Evolutionary conservation across 345 rosid species (phyloP).

Genomic region (Acer yangbiense): DNA sequence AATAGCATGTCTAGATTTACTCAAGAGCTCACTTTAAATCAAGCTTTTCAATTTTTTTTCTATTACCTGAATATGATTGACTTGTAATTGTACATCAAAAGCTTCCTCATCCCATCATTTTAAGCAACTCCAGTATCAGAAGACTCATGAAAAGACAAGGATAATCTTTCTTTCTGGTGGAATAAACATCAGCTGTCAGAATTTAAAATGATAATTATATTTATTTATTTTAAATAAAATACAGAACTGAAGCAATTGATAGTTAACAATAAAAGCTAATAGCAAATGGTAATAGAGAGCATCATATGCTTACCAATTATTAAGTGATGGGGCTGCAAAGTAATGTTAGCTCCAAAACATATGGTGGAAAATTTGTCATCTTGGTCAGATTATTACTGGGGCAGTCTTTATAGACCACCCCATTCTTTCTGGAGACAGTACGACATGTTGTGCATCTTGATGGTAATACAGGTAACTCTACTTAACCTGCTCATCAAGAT

Average conservation of each 20-base stretch:
- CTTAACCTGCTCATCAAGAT: slow-evolving; percentile 8
- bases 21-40: not conserved
- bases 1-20: not conserved
- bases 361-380: slow-evolving; percentile 1
- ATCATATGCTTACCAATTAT: slow-evolving; percentile 13
- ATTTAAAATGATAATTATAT: not conserved
- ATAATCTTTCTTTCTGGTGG: slow-evolving; percentile 3
- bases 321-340: not conserved
- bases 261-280: not conserved
- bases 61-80: slow-evolving; percentile 13
- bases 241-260: slow-evolving; percentile 7
- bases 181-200: slow-evolving; percentile 4
- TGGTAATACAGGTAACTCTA: slow-evolving; percentile 5
- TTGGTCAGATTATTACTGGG: not conserved
- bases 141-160: not conserved
- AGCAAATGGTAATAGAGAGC: not conserved
- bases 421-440: not conserved
- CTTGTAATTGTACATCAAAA: not conserved
- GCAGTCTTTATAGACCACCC: not conserved
- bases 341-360: not conserved
- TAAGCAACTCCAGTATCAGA: not conserved
- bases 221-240: not conserved
- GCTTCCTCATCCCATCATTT: not conserved
- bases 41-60: not conserved
- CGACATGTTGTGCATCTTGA: not conserved